Evolutionary conservation across 306 rosid species (phyloP).

Genomic region (Prunus dulcis): DNA sequence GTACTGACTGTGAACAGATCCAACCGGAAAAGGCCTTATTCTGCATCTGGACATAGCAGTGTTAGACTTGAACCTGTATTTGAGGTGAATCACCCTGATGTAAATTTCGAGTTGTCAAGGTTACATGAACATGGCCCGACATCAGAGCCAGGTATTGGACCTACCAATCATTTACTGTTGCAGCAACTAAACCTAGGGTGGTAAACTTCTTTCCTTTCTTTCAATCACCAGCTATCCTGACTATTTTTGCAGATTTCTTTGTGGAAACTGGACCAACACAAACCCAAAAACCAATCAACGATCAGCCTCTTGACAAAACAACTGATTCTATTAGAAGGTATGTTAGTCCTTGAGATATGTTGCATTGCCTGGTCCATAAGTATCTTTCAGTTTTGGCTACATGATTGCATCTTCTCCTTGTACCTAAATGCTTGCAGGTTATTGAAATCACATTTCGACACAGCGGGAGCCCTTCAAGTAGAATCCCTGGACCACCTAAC

Average conservation of each 20-base stretch:
- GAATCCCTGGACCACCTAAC: conserved; percentile 67
- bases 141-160: conserved; percentile 63
- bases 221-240: conserved; percentile 8
- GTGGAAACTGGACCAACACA: conserved; percentile 82
- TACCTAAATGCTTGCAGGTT: conserved; percentile 45
- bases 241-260: conserved; percentile 56
- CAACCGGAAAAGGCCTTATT: conserved; percentile 46
- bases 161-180: conserved; percentile 4
- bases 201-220: conserved; percentile 12
- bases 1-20: conserved; percentile 34
- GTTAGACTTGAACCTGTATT: conserved; percentile 61
- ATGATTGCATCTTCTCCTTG: conserved; percentile 11
- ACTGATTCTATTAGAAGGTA: conserved; percentile 70
- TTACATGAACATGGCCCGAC: conserved; percentile 42
- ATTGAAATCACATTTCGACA: conserved; percentile 67
- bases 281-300: conserved; percentile 46
- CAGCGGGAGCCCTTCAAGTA: conserved; percentile 59
- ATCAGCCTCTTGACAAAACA: conserved; percentile 46
- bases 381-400: background rate
- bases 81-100: conserved; percentile 45
- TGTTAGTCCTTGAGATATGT: conserved; percentile 8
- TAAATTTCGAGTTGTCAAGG: conserved; percentile 45
- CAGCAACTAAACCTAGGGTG: background rate
- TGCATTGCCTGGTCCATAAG: background rate
- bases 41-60: conserved; percentile 55